Evolutionary conservation across 208 protist genomes (phyloP).

Genomic region (Trypanosoma cruzi): DNA sequence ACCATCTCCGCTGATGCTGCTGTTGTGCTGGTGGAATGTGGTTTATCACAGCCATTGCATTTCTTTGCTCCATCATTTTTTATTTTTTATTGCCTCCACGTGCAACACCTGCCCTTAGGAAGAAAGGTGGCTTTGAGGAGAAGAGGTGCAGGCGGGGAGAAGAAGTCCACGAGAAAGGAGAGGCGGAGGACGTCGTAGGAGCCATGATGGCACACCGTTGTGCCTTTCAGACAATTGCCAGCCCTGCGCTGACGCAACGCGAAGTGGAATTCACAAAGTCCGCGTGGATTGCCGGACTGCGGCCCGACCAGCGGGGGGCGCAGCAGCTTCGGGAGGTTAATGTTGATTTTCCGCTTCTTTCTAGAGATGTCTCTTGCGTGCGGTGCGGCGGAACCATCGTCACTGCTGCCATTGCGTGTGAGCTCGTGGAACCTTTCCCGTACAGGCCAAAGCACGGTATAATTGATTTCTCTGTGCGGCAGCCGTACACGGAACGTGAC

Average conservation of each 20-base stretch:
- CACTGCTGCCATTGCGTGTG: constrained; percentile 73
- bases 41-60: no score
- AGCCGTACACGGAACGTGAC: constrained; percentile 86
- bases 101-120: background rate
- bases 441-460: constrained; percentile 96
- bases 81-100: background rate
- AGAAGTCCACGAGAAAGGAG: no score
- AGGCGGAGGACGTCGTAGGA: background rate
- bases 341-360: constrained; percentile 73
- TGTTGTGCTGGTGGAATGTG: no score
- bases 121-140: background rate
- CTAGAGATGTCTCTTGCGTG: constrained; percentile 80
- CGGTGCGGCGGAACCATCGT: constrained; percentile 90
- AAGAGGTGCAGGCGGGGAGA: no score
- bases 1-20: no score
- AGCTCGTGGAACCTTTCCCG: constrained; percentile 94
- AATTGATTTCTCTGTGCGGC: constrained; percentile 89
- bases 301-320: constrained; percentile 72
- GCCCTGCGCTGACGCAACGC: constrained; percentile 47
- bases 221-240: constrained; percentile 17
- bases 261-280: constrained; percentile 67
- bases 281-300: constrained; percentile 71
- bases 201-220: constrained; percentile 6
- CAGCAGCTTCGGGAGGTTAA: constrained; percentile 71
- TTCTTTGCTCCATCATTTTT: background rate